phyloP scores from a whole-genome alignment of 345 rosid species.

The Reutealis trisperma region DNA sequence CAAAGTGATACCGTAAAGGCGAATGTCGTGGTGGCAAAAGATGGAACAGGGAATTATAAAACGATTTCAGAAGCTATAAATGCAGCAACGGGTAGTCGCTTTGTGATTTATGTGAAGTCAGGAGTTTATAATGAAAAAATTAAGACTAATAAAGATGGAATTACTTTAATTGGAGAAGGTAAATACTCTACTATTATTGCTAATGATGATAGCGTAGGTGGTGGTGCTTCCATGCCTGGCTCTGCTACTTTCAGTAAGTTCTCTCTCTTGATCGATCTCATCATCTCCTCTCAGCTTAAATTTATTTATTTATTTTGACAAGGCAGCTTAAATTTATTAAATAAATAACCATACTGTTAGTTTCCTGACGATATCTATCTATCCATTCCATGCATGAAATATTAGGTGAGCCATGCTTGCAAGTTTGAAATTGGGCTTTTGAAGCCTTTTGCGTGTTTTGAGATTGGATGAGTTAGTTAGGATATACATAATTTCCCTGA shows the following conservation, averaged over 20 bases:
- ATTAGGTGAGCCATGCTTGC: neutral
- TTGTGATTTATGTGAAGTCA: constrained; percentile 75
- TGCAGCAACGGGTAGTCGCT: constrained; percentile 62
- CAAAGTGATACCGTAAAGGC: constrained; percentile 32
- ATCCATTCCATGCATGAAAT: too few species aligned
- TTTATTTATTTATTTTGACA: too few species aligned
- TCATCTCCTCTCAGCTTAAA: neutral
- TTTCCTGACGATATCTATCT: too few species aligned
- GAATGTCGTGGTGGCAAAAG: constrained; percentile 70
- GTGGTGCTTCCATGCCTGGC: constrained; percentile 61
- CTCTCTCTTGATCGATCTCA: neutral
- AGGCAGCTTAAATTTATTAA: too few species aligned
- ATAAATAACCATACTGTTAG: too few species aligned
- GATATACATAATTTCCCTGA: neutral
- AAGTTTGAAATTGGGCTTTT: neutral
- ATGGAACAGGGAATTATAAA: constrained; percentile 70
- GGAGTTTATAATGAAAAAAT: constrained; percentile 80
- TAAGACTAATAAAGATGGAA: constrained; percentile 48
- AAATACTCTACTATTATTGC: constrained; percentile 61
- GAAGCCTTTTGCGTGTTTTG: neutral
- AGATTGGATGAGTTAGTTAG: neutral
- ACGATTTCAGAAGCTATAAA: constrained; percentile 65
- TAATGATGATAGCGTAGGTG: constrained; percentile 48
- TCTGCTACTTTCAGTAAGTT: constrained; percentile 75
- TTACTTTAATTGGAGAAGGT: constrained; percentile 84